Conservation (phyloP, 139 green algal species). For the Nannochloris sp. region DNA sequence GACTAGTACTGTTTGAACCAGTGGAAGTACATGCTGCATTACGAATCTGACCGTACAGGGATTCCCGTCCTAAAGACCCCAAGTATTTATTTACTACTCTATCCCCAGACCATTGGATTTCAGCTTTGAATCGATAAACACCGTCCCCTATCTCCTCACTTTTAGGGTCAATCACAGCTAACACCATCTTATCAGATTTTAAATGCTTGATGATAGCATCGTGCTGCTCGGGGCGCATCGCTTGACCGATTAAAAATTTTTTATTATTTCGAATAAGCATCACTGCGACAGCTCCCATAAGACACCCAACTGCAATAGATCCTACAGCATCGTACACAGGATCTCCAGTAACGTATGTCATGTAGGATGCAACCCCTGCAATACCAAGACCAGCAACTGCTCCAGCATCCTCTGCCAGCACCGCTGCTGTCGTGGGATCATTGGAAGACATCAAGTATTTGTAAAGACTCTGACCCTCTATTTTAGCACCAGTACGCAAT, state of each 20-base stretch:
- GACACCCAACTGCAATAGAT: slow-evolving; percentile 67
- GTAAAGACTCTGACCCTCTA: slow-evolving; percentile 39
- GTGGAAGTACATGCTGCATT: slow-evolving; percentile 4
- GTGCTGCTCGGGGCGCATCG: slow-evolving; percentile 21
- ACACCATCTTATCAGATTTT: slow-evolving; percentile 35
- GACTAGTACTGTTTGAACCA: slow-evolving; percentile 1
- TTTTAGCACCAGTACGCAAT: slow-evolving; percentile 38
- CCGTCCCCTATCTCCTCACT: slow-evolving; percentile 79
- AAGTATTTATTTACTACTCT: slow-evolving; percentile 25
- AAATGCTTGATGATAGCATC: slow-evolving; percentile 40
- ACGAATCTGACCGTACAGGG: slow-evolving; percentile 25
- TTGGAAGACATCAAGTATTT: slow-evolving; percentile 56
- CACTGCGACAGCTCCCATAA: slow-evolving; percentile 74
- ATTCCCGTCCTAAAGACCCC: background rate
- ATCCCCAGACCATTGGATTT: slow-evolving; percentile 25
- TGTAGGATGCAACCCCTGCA: slow-evolving; percentile 29
- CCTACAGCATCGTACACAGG: slow-evolving; percentile 77
- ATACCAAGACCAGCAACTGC: slow-evolving; percentile 67
- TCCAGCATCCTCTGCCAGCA: slow-evolving; percentile 85
- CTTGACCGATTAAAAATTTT: slow-evolving; percentile 67
- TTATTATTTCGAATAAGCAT: slow-evolving; percentile 84
- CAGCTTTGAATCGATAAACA: slow-evolving; percentile 36
- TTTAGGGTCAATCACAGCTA: slow-evolving; percentile 71
- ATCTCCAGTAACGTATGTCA: slow-evolving; percentile 43
- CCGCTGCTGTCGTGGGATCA: slow-evolving; percentile 81